Evolutionary conservation across 2,329 filamentous ascomycete species (phyloP), one percentile per base, ranked within the genome.

Genomic region (Hypoxylon sp.): DNA sequence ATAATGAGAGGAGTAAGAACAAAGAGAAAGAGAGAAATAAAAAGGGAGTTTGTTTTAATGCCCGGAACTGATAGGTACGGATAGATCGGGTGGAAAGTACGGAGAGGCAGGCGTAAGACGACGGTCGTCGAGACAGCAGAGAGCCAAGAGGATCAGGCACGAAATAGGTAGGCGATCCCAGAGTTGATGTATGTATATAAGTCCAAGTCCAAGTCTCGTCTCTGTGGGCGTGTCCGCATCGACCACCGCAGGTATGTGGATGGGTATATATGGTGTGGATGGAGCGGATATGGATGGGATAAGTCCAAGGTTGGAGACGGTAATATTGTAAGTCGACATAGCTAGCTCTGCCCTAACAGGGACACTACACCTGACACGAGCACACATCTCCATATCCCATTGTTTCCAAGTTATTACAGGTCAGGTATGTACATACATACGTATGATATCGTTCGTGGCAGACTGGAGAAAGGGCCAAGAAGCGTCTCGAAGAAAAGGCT

Each of bases 101-200:
- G 31, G 31, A 35, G 31, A 35, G 31, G n/a, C n/a, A n/a, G 27
- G 31, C 31, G 31, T 35, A 15, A 35, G 31, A 15, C 8, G 27
- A 29, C 3, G 27, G 27, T 10, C 13, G 27, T 11, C 13, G 15
- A 42, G 23, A 24, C n/a, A 42, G 23, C n/a, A 17, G n/a, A 15
- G 13, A n/a, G 63, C 31, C 52, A 58, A 56, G 17, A 63, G 52
- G 55, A 61, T 63, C 55, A 60, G 60, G 60, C 62, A 62, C 51
- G 54, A 60, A 60, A 62, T 50, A 52, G 52, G 45, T 55, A 53
- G n/a, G 43, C 40, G 21, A 56, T 55, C n/a, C n/a, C n/a, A 45
- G 53, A 55, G 53, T 55, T 52, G 37, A 60, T 60, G 46, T 50
- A 45, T 56, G 45, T 48, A 56, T 55, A 38, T 35, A 26, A n/a